Evolutionary conservation across 257 asterid species (phyloP).

Genomic region (Solanum rostratum): DNA sequence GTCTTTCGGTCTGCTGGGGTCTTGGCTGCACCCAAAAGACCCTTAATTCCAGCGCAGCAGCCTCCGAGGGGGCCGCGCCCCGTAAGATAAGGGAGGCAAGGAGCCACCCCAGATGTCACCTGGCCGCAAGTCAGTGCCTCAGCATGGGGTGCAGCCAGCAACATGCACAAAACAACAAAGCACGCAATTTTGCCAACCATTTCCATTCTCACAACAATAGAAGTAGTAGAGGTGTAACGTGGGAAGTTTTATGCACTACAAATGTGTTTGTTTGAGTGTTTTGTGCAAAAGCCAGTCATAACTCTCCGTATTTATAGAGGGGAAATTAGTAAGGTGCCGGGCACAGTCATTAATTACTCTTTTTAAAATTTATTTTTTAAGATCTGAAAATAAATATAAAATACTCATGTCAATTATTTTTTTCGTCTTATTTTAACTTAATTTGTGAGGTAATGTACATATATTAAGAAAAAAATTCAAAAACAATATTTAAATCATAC

Average conservation of each 20-base stretch:
- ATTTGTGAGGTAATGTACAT: no score
- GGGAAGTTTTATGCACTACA: neutral
- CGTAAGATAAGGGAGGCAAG: neutral
- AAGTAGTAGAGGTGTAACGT: no score
- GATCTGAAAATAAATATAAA: no score
- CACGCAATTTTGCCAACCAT: neutral
- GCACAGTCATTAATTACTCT: no score
- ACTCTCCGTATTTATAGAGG: neutral
- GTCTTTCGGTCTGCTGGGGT: no score
- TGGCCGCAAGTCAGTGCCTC: neutral
- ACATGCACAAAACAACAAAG: neutral
- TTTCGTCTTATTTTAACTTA: no score
- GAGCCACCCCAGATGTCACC: neutral
- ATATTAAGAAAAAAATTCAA: no score
- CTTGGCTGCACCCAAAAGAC: no score
- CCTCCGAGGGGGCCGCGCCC: neutral
- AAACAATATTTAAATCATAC: no score
- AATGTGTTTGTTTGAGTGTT: no score
- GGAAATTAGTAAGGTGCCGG: neutral
- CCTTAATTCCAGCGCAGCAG: neutral
- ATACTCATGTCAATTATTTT: no score
- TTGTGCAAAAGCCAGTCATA: neutral
- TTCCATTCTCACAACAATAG: neutral
- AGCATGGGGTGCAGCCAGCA: constrained; percentile 4
- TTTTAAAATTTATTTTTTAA: no score